These are phyloP conservation scores for Niebla homalea DNA, from an alignment of 495 filamentous ascomycete genomes.

Conservation along the genomic window DNA sequence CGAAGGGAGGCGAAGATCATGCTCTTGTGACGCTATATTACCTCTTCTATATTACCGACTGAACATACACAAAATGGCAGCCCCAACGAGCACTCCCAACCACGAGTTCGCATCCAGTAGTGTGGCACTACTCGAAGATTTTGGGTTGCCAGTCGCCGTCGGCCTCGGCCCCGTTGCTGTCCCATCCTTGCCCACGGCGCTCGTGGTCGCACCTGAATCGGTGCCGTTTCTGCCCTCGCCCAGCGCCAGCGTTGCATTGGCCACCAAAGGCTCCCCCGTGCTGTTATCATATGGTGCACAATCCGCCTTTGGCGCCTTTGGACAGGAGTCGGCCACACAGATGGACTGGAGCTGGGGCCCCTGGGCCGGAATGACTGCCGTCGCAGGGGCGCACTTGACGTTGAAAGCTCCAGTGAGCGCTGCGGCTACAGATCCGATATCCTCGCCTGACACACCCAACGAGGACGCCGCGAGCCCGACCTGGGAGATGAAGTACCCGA, in stretches of 20 bases:
- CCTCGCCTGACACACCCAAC: slow-evolving; percentile 35
- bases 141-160: neutral
- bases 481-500: slow-evolving; percentile 42
- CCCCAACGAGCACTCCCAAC: too few relatives aligned
- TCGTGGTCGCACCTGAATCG: neutral
- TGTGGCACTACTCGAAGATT: too few relatives aligned
- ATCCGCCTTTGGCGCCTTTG: slow-evolving; percentile 19
- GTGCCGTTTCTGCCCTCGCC: neutral
- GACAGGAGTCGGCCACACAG: slow-evolving; percentile 29
- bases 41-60: too few relatives aligned
- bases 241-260: neutral
- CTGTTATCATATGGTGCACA: slow-evolving; percentile 8
- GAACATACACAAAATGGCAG: too few relatives aligned
- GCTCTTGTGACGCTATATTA: too few relatives aligned
- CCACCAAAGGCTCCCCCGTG: neutral
- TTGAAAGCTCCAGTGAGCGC: slow-evolving; percentile 32
- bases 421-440: slow-evolving; percentile 26
- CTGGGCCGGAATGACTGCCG: slow-evolving; percentile 16
- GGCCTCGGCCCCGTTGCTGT: neutral
- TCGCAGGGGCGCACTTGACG: slow-evolving; percentile 28
- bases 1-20: too few relatives aligned
- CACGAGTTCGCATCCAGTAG: too few relatives aligned
- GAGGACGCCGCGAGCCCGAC: slow-evolving; percentile 35
- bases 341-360: slow-evolving; percentile 32
- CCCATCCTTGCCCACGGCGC: neutral